phyloP scores from a whole-genome alignment of 176 grass and related monocot species.

The Poa annua region DNA sequence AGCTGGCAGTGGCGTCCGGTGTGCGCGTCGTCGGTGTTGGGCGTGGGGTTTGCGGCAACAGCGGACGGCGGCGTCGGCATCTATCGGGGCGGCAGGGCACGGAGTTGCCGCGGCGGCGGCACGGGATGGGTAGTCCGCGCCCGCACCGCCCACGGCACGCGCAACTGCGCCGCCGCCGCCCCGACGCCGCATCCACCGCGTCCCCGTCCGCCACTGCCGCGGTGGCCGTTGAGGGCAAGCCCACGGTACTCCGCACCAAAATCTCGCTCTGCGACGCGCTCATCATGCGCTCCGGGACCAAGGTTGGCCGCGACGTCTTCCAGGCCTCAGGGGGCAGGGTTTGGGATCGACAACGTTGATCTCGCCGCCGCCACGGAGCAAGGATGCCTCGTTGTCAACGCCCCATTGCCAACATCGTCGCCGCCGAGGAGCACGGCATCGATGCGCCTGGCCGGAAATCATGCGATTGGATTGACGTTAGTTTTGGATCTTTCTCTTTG shows the following conservation, averaged over 20 bases:
- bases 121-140: background rate
- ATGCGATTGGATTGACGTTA: too few species aligned
- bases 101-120: too few species aligned
- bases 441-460: background rate
- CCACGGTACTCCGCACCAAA: conserved; percentile 83
- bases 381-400: conserved; percentile 88
- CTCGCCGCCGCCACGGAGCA: conserved; percentile 89
- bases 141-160: conserved; percentile 25
- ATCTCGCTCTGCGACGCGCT: conserved; percentile 84
- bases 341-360: conserved; percentile 94
- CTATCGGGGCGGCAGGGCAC: too few species aligned
- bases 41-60: too few species aligned
- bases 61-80: too few species aligned
- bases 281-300: conserved; percentile 78
- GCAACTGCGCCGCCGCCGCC: conserved; percentile 15
- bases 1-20: too few species aligned
- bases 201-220: background rate
- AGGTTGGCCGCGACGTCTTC: conserved; percentile 77
- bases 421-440: conserved; percentile 77
- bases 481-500: too few species aligned
- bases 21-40: too few species aligned
- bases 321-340: conserved; percentile 67
- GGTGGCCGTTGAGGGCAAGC: conserved; percentile 48
- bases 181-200: too few species aligned
- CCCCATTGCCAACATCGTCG: conserved; percentile 82